Base-by-base conservation (phyloP, 73 alveolate species). In the Breviolum minutum region DNA sequence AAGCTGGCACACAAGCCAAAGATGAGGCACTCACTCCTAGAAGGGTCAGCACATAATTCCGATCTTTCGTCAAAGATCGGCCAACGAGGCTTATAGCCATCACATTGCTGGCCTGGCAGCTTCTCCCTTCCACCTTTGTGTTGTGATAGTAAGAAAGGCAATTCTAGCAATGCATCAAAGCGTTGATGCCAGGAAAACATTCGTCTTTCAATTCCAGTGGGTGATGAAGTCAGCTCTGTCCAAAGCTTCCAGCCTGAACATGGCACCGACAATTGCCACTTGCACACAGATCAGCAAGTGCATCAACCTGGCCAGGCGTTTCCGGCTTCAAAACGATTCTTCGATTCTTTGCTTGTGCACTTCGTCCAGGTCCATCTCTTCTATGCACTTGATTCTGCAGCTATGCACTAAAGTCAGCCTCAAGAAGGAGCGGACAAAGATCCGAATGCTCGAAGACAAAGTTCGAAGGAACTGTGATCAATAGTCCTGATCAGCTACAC, bases 391-490 rank as follows among this genome's bases (percentile, higher is more conserved):
- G 81, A 17, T 20, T 71, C 32, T 17, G 13, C 30, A 71, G 19
- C 19, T 17, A 71, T 77, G 62, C 63, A 77, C 24, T 22, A 8
- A 29, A 11, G 24, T 26, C 63, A 29, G 70, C 89, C 89, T 40
- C 40, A 19, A 26, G 30, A 81, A 40, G 30, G 11, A 6, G 32
- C 12, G 89, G 70, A 48, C 89, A 30, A 81, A 19, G 61, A 30
- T 30, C 48, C 19, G 30, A 0, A 32, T 81, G 89, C 70, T 81
- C 30, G 30, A 81, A 48, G 26, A 30, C 69, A 48, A 81, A 81
- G 48, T 40, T 81, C 69, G 30, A 11, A 19, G 89, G 89, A 19
- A 70, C 89, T 40, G 89, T 81, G 89, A 81, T 40, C 32, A 81
- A 66, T 7, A 81, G 66, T 63, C 63, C 87, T 30, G 30, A 71